Evolutionary conservation across 441 rosid species (phyloP).

Genomic region (Jatropha podagrica): DNA sequence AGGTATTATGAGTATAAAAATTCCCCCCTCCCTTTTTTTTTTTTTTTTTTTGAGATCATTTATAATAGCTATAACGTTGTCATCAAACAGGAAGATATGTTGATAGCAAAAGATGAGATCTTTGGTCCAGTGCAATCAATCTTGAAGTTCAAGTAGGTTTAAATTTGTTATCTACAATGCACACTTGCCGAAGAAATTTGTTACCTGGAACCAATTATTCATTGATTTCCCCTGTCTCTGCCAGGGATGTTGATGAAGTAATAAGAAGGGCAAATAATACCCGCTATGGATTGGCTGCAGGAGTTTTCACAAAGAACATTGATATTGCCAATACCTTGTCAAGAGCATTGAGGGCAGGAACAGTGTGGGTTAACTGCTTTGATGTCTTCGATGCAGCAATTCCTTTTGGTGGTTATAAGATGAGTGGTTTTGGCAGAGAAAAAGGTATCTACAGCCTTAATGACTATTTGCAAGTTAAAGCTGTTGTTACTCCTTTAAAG

Average conservation of each 20-base stretch:
- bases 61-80: background rate
- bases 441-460: constrained; percentile 83
- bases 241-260: constrained; percentile 69
- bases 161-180: background rate
- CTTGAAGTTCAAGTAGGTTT: constrained; percentile 75
- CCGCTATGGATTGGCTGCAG: constrained; percentile 75
- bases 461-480: constrained; percentile 83
- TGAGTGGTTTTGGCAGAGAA: constrained; percentile 90
- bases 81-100: constrained; percentile 66
- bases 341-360: constrained; percentile 70
- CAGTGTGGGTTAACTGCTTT: constrained; percentile 85
- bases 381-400: constrained; percentile 86
- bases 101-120: constrained; percentile 82
- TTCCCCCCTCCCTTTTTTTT: background rate
- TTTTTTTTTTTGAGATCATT: background rate
- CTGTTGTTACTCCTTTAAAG: constrained; percentile 65
- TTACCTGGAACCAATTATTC: no score
- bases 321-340: constrained; percentile 65
- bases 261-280: constrained; percentile 65
- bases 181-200: background rate
- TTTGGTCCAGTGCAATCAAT: constrained; percentile 93
- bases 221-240: no score
- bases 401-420: constrained; percentile 90
- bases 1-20: constrained; percentile 31
- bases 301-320: constrained; percentile 64